Percentiles rank a stretch among this genome's conserved stretches.
Conservation (phyloP, 305 asterid genomes). For the Fraxinus velutina region DNA sequence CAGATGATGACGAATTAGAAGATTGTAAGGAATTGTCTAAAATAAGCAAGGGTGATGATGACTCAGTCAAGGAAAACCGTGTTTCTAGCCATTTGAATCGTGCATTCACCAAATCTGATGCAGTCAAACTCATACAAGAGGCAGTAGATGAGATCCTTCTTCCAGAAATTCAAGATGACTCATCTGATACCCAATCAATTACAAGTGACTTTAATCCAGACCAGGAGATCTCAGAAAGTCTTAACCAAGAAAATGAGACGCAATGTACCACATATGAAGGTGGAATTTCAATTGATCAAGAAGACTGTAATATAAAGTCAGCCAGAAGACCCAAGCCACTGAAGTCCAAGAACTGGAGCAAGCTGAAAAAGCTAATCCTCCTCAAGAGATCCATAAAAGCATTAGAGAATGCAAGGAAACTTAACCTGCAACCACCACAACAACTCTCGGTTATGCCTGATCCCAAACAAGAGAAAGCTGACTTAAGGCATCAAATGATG, state of each 20-base stretch:
- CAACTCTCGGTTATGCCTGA: conserved; percentile 27
- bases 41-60: neutral
- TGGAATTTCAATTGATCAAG: neutral
- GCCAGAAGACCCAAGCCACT: conserved; percentile 24
- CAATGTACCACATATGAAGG: conserved; percentile 3
- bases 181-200: conserved; percentile 47
- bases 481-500: conserved; percentile 56
- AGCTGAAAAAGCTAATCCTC: conserved; percentile 63
- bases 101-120: conserved; percentile 65
- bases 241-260: conserved; percentile 8
- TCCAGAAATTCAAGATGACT: conserved; percentile 53
- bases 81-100: conserved; percentile 23
- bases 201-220: conserved; percentile 41
- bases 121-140: conserved; percentile 71
- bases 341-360: conserved; percentile 70
- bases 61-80: conserved; percentile 12
- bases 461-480: conserved; percentile 47
- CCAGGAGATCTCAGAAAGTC: conserved; percentile 35
- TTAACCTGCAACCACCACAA: conserved; percentile 26
- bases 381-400: conserved; percentile 73
- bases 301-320: conserved; percentile 14
- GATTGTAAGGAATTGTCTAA: conserved; percentile 22
- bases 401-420: conserved; percentile 55
- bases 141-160: conserved; percentile 86
- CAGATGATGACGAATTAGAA: conserved; percentile 53